Evolutionary conservation across 2,329 filamentous ascomycete genomes (phyloP), one percentile per base, ranked within the genome.

Genomic region (Pseudogymnoascus sp.): DNA sequence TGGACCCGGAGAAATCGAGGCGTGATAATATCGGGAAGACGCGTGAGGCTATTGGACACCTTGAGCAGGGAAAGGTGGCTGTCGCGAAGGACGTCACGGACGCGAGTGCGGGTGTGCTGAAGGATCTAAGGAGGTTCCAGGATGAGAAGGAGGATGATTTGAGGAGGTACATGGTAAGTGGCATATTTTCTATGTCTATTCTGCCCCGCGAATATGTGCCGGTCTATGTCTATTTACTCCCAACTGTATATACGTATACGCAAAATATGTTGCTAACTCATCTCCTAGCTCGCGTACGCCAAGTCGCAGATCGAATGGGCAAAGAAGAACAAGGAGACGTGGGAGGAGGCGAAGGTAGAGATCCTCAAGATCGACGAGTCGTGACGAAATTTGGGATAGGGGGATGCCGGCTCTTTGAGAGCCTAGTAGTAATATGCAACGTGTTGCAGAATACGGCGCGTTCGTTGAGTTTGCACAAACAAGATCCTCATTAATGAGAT

Each of bases 11-110:
- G 77, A 83, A 93, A 67, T 96, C 93, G 47, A 83, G 95, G 62
- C 84, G 95, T 62, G 95, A 99, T 74, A 89, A 91, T 67, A 97
- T 99, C 69, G 93, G 93, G 40, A 97, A 97, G 81, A 99, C 95
- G 0, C 87, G 88, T 68, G 95, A 99, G 77, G 90, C 87, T 64
- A 86, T 99, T 66, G 83, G 77, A 53, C 84, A 97, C 78, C 82
- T 99, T 62, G 93, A 97, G 76, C 91, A 96, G 79, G 95, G 95
- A 0, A 84, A 97, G 64, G 84, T 91, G 33, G 93, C 90, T 4
- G 90, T 92, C 4, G 91, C 93, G 67, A 87, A 91, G 71, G 95
- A 99, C 73, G 95, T 97, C 65, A 93, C 90, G 74, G 91, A 97
- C 71, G 95, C 95, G 8, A 97, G 92, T 72, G 81, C 85, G 2